A percentile compares a stretch with the other conserved stretches of the same genome.
Conservation (phyloP, 75 land plant species). For the Cupressus sempervirens region DNA sequence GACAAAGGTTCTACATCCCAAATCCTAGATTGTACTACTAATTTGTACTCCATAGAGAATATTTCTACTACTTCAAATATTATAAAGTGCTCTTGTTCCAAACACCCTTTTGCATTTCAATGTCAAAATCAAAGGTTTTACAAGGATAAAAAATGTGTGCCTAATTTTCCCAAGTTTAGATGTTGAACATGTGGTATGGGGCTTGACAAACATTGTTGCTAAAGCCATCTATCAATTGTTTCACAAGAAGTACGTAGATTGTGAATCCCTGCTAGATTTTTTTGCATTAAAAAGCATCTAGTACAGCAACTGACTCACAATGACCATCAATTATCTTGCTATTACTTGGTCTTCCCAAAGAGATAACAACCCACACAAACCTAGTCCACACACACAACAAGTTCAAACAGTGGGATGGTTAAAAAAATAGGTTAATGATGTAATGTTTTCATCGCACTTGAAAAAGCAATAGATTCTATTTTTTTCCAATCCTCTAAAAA, state of each 20-base stretch:
- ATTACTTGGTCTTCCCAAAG: too few relatives aligned
- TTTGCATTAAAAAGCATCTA: not conserved
- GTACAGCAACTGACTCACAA: not conserved
- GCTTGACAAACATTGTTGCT: not conserved
- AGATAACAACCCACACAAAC: too few relatives aligned
- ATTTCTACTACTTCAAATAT: not conserved
- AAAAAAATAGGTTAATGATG: too few relatives aligned
- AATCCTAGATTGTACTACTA: slow-evolving; percentile 15
- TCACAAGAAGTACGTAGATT: not conserved
- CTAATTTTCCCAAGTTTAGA: not conserved
- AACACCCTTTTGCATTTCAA: not conserved
- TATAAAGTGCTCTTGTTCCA: not conserved
- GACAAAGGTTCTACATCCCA: slow-evolving; percentile 33
- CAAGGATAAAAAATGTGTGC: not conserved
- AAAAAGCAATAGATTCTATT: too few relatives aligned
- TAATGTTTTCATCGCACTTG: too few relatives aligned
- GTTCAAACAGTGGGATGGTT: too few relatives aligned
- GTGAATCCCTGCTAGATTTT: not conserved
- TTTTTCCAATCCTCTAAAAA: too few relatives aligned
- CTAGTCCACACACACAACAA: too few relatives aligned
- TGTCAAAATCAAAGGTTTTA: not conserved
- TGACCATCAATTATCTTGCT: too few relatives aligned
- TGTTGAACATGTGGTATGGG: not conserved
- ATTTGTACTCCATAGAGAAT: not conserved
- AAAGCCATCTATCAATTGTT: not conserved